Base-by-base conservation (phyloP, 129 eudicot species). In the Glebionis coronaria region DNA sequence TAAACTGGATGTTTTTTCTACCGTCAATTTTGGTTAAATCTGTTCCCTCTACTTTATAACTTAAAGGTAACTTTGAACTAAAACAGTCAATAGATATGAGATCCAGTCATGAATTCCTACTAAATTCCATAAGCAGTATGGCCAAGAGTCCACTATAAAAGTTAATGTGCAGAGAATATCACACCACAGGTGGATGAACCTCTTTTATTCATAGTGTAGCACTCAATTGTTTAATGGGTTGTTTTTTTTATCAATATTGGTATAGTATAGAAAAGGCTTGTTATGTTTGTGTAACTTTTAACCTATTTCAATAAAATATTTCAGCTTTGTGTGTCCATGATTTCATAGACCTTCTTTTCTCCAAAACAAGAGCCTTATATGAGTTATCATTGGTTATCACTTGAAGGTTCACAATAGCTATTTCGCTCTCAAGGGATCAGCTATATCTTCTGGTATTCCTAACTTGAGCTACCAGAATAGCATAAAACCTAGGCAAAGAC, bases 271-370 rank as follows among this genome's bases (percentile, higher is more conserved):
- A 19, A 18, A 42, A 38, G 9, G 7, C 54, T 42, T 62, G 38
- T 63, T 45, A 7, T 63, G 11, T 63, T 63, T 63, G 35, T 63
- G 35, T 63, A 3, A 31, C 20, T 44, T 44, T 5, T 52, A 54
- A 44, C 53, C 20, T 12, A 23, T 63, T 44, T 63, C 16, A 8
- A 5, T 5, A 16, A 9, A 53, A 42, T 35, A 11, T 42, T 9
- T 62, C 53, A 38, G 31, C 68, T 44, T 20, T 40, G 53, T 63
- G 31, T 44, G 3, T 5, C 8, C 19, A 16, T 44, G 68, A 11
- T 63, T 62, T 8, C 19, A 20, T 35, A 44, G 19, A 44, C 4
- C 54, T 40, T 42, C 21, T 31, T 63, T 18, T 12, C 15, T 11
- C 15, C 5, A 47, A 31, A 31, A 6, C 7, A 31, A 31, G 6